Percentiles rank a stretch among this genome's conserved stretches.
Evolutionary conservation across 331 rosid genomes (phyloP).

Genomic region (Arachis monticola): DNA sequence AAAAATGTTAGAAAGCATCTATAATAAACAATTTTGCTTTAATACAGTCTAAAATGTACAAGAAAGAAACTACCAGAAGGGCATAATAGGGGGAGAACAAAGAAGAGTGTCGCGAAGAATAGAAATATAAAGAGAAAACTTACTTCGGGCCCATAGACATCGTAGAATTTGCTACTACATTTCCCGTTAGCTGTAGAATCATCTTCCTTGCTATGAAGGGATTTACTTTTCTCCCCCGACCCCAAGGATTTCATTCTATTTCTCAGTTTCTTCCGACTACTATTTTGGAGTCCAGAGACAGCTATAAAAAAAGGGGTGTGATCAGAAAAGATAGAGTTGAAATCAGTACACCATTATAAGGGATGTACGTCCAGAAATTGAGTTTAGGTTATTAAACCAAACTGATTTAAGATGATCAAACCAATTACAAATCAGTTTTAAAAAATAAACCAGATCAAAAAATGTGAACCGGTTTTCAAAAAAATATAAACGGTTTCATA

Average conservation of each 20-base stretch:
- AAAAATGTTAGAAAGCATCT: not conserved
- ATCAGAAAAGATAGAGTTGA: not conserved
- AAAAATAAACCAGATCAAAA: no score
- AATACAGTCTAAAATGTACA: conserved; percentile 8
- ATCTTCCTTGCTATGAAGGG: conserved; percentile 2
- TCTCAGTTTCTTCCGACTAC: not conserved
- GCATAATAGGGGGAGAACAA: not conserved
- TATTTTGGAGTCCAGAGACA: not conserved
- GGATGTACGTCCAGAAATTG: no score
- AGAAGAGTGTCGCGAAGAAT: not conserved
- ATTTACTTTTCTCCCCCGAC: conserved; percentile 16
- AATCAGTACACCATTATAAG: no score
- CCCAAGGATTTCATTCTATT: conserved; percentile 38
- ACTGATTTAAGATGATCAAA: no score
- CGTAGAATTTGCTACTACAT: conserved; percentile 40
- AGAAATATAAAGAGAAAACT: conserved; percentile 13
- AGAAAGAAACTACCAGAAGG: not conserved
- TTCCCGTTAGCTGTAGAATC: conserved; percentile 27
- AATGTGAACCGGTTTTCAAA: no score
- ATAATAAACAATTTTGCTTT: not conserved
- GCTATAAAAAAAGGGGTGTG: not conserved
- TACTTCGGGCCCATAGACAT: conserved; percentile 56
- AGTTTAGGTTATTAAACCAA: no score
- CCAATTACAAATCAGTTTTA: no score
- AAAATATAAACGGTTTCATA: no score